A percentile compares a stretch with the other conserved stretches of the same genome.
Conservation (phyloP, 495 filamentous ascomycete genomes). For the Xylaria scruposa region DNA sequence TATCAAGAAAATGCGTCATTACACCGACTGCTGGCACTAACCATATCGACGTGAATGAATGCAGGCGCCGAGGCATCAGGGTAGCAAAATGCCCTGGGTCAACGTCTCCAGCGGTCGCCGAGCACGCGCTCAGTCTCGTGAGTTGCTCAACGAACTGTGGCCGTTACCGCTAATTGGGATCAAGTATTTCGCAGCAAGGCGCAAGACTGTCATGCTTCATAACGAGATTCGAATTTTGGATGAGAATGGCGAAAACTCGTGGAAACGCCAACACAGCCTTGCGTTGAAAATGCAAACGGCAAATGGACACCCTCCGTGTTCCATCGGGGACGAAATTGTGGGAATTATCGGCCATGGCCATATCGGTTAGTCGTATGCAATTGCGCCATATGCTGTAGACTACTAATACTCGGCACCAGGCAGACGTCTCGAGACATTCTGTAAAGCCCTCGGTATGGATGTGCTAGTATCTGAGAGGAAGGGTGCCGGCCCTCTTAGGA, state of each 20-base stretch:
- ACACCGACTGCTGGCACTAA: constrained; percentile 52
- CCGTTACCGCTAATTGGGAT: background rate
- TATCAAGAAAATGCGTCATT: constrained; percentile 35
- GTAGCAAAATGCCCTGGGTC: constrained; percentile 53
- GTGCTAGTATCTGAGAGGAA: constrained; percentile 59
- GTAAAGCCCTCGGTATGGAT: constrained; percentile 54
- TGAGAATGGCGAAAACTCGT: constrained; percentile 42
- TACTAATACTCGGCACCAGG: background rate
- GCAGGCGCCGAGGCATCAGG: constrained; percentile 46
- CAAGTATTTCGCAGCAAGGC: constrained; percentile 56
- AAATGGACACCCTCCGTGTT: constrained; percentile 38
- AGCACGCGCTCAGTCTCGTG: constrained; percentile 57
- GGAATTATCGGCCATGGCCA: constrained; percentile 59
- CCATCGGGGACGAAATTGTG: constrained; percentile 47
- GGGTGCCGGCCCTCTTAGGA: constrained; percentile 29
- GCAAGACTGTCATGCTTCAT: constrained; percentile 51
- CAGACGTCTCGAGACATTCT: constrained; percentile 40
- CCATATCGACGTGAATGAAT: constrained; percentile 52
- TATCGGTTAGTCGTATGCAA: constrained; percentile 41
- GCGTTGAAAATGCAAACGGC: constrained; percentile 27
- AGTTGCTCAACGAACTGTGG: background rate
- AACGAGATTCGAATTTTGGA: constrained; percentile 39
- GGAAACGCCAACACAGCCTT: constrained; percentile 26
- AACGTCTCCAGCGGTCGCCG: constrained; percentile 55
- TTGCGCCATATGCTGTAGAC: too few relatives aligned